A percentile compares a stretch with the other conserved stretches of the same genome.
Evolutionary conservation across 805 yeast species (phyloP).

Genomic region (Tetrapisispora taiwanensis): DNA sequence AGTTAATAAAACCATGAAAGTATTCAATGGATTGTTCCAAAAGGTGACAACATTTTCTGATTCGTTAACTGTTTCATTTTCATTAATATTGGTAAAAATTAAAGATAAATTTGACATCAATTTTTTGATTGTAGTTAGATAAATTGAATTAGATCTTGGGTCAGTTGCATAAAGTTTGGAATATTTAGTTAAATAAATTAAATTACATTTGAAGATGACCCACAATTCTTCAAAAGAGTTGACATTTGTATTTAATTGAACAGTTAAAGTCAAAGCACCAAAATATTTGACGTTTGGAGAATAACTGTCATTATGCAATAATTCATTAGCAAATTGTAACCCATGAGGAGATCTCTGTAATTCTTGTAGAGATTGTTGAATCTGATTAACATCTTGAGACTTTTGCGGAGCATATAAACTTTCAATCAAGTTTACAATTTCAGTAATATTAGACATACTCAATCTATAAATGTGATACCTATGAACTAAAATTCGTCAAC

Average conservation of each 20-base stretch:
- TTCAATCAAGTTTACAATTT: constrained; percentile 13
- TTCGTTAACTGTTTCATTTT: not conserved
- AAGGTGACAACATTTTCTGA: constrained; percentile 5
- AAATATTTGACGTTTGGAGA: constrained; percentile 26
- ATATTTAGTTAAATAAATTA: constrained; percentile 15
- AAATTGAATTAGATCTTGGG: constrained; percentile 8
- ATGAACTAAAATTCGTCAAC: too few species aligned
- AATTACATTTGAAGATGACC: constrained; percentile 19
- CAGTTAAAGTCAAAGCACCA: constrained; percentile 29
- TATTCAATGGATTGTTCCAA: constrained; percentile 29
- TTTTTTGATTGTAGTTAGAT: constrained; percentile 21
- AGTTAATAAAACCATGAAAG: constrained; percentile 16
- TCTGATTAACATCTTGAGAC: constrained; percentile 20
- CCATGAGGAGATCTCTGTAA: constrained; percentile 26
- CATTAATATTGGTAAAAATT: constrained; percentile 16
- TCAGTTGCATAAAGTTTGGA: constrained; percentile 11
- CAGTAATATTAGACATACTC: not conserved
- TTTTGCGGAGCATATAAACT: constrained; percentile 22
- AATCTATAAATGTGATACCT: not conserved
- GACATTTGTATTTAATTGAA: constrained; percentile 19
- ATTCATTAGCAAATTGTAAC: constrained; percentile 19
- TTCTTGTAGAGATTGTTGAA: constrained; percentile 24
- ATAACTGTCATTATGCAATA: constrained; percentile 12
- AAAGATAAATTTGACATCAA: constrained; percentile 29
- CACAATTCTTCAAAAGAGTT: constrained; percentile 12